Base-by-base conservation (phyloP, 1,139 yeast species). In the Blastobotrys petasosporus region DNA sequence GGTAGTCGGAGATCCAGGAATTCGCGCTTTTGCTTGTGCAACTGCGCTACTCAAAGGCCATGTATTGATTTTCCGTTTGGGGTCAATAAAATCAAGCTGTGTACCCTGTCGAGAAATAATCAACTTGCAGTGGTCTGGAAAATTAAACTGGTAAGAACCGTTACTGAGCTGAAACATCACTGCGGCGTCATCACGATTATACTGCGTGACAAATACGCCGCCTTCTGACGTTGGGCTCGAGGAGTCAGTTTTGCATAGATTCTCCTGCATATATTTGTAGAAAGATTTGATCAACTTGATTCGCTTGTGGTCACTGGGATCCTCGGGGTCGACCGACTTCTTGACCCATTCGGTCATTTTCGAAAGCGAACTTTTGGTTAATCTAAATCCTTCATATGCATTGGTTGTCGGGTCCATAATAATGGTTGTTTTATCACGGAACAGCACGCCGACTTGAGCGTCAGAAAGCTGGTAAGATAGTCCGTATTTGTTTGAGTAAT, bases 401-500 rank as follows among this genome's bases (percentile, higher is more conserved):
- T 35, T 42, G 11, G 51, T 45, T 12, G 31, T 46, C 3, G 57
- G 56, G 35, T 56, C 52, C 51, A 50, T 47, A 12, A 51, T 46
- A 32, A 51, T 45, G 0, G 58, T 49, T 11, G 55, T 49, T 17
- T 46, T 52, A 40, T 59, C 59, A 11, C 54, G 51, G 46, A 53
- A 54, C 17, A 47, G 37, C 11, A 54, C 54, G 4, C 97, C 97
- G 51, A 87, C 85, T 56, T 85, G 87, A 51, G 88, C 94, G 47
- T 90, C 85, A 31, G 92, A 85, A 47, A 92, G 70, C 64, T 92
- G 96, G 64, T 92, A 92, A 5, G 96, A 86, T 60, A 94, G 84
- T 0, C 99, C 99, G 65, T 90, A 94, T 62, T 85, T 87, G 68
- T 90, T 88, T 36, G 96, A 85, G 64, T 92, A 92, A 65, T 94